Conservation (phyloP, 2,329 filamentous ascomycete species). For the Allantophomopsis lycopodina region DNA sequence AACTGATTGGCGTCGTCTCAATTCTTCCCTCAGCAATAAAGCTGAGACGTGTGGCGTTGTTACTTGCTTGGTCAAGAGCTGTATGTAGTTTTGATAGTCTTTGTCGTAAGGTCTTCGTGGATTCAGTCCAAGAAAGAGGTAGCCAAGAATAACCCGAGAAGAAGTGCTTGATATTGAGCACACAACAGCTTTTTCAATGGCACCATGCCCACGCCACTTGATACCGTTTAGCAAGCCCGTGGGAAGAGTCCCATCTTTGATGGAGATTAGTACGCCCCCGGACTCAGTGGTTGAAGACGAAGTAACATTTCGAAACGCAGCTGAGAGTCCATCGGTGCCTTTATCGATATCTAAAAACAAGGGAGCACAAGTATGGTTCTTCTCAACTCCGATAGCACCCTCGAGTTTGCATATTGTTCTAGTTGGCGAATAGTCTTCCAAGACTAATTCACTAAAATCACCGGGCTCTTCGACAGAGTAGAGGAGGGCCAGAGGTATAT, state of each 20-base stretch:
- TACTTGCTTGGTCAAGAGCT: conserved; percentile 37
- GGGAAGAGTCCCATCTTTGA: conserved; percentile 36
- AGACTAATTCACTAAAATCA: conserved; percentile 46
- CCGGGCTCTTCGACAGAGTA: conserved; percentile 27
- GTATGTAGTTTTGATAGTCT: conserved; percentile 57
- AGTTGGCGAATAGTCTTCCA: conserved; percentile 7
- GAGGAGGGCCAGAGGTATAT: conserved; percentile 17
- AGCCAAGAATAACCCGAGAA: conserved; percentile 42
- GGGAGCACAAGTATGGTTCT: conserved; percentile 4
- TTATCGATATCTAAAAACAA: conserved; percentile 32
- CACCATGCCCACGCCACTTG: conserved; percentile 50
- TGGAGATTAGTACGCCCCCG: no score
- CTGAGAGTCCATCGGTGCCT: conserved; percentile 41
- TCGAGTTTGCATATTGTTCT: conserved; percentile 32
- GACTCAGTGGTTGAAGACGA: no score
- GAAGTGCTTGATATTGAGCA: conserved; percentile 54
- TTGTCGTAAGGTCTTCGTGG: conserved; percentile 60
- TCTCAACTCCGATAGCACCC: conserved; percentile 5
- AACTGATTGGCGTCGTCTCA: conserved; percentile 36
- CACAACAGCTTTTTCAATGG: conserved; percentile 49
- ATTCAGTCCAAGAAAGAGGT: conserved; percentile 58
- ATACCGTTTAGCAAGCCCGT: conserved; percentile 40
- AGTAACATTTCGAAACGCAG: not conserved
- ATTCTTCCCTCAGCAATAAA: conserved; percentile 58
- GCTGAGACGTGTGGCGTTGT: conserved; percentile 58